phyloP scores from a whole-genome alignment of 371 early-diverging fungal genomes.

The Mortierella sp. region DNA sequence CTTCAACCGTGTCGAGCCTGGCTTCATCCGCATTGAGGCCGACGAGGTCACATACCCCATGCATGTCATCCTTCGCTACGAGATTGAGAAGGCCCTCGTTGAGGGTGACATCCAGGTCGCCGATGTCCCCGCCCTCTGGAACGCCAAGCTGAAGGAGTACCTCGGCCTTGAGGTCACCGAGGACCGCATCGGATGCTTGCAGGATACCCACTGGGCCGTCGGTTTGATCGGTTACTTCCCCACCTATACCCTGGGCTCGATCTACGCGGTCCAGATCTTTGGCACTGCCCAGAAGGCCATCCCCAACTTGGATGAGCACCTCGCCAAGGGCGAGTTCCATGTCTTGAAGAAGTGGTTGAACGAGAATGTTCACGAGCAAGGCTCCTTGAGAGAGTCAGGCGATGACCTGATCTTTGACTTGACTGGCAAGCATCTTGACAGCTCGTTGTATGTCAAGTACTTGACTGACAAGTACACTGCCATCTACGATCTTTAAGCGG shows the following conservation, averaged over 20 bases:
- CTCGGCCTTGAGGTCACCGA: constrained; percentile 52
- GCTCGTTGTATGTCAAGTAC: constrained; percentile 54
- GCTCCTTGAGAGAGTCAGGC: constrained; percentile 52
- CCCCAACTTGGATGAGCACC: constrained; percentile 48
- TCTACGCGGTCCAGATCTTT: constrained; percentile 58
- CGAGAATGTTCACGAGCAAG: constrained; percentile 57
- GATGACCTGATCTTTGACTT: constrained; percentile 57
- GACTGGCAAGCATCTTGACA: constrained; percentile 51
- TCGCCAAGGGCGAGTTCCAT: constrained; percentile 58
- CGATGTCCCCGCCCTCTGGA: constrained; percentile 58
- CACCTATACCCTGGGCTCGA: constrained; percentile 59
- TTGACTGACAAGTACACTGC: constrained; percentile 57
- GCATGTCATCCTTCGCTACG: constrained; percentile 59
- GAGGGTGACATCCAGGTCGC: constrained; percentile 54
- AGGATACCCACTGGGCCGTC: constrained; percentile 60
- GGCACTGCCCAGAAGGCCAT: constrained; percentile 47
- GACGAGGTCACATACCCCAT: constrained; percentile 61
- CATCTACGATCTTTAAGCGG: constrained; percentile 16
- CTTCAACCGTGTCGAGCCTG: constrained; percentile 57
- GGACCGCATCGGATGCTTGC: constrained; percentile 58
- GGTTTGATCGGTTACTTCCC: constrained; percentile 60
- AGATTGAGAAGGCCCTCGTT: constrained; percentile 57
- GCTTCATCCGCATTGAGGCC: constrained; percentile 61
- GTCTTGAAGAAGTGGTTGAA: constrained; percentile 59
- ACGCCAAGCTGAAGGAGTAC: constrained; percentile 61